Conservation (phyloP, 2,329 filamentous ascomycete species). For the Microsporum canis region DNA sequence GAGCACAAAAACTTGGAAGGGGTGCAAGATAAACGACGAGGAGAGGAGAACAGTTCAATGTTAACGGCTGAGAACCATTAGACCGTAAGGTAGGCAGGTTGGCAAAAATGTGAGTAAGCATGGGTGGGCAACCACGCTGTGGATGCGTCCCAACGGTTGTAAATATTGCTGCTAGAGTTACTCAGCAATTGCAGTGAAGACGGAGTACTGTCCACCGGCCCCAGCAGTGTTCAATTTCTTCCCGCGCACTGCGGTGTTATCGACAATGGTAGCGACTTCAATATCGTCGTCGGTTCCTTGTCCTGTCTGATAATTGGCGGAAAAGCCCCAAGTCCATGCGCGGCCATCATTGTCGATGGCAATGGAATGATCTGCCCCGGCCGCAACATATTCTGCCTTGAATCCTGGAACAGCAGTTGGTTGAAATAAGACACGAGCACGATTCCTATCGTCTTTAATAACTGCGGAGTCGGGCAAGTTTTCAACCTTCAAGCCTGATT, state of each 20-base stretch:
- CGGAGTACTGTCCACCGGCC: conserved; percentile 67
- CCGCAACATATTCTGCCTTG: conserved; percentile 47
- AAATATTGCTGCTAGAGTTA: not conserved
- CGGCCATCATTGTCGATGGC: conserved; percentile 57
- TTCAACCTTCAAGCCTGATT: conserved; percentile 49
- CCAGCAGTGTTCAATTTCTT: conserved; percentile 67
- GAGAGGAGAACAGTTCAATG: not conserved
- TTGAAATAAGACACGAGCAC: conserved; percentile 58
- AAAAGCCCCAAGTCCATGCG: conserved; percentile 72
- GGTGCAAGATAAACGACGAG: too few species aligned
- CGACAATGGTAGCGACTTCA: conserved; percentile 62
- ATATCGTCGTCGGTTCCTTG: conserved; percentile 70
- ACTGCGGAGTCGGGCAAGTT: conserved; percentile 48
- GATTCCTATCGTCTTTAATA: conserved; percentile 52
- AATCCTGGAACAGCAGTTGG: conserved; percentile 53
- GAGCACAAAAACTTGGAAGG: too few species aligned
- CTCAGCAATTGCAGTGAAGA: conserved; percentile 19
- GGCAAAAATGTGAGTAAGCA: not conserved
- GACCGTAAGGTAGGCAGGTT: not conserved
- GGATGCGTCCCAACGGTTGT: not conserved
- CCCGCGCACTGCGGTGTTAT: conserved; percentile 70
- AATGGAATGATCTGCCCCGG: conserved; percentile 62
- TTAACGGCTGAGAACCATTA: not conserved
- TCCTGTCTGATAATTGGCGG: conserved; percentile 68
- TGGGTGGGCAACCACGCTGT: not conserved